phyloP scores from a whole-genome alignment of 2,329 filamentous ascomycete genomes.

The Fusarium sp. region DNA sequence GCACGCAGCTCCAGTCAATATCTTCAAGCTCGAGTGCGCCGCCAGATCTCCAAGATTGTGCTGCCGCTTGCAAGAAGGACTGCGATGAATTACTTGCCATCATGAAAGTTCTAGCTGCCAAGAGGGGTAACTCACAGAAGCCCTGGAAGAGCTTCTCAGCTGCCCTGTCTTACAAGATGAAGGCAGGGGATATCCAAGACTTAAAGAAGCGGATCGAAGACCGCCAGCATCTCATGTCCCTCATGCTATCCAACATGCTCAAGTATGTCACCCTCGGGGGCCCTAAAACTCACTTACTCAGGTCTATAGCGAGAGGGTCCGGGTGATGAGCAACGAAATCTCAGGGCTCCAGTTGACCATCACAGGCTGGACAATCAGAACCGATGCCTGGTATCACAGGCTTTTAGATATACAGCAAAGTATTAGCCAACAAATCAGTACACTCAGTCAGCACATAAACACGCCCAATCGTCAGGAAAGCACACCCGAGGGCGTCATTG shows the following conservation, averaged over 20 bases:
- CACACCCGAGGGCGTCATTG: background rate
- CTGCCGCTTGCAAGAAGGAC: background rate
- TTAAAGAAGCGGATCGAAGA: background rate
- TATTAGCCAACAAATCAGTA: background rate
- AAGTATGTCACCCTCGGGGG: background rate
- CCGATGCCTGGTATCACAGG: background rate
- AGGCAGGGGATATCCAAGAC: background rate
- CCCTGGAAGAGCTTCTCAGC: background rate
- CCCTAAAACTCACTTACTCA: background rate
- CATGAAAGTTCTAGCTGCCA: background rate
- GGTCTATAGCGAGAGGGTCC: background rate
- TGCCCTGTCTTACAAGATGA: background rate
- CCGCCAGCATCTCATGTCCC: background rate
- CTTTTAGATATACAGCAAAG: background rate
- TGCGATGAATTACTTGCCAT: background rate
- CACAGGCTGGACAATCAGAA: background rate
- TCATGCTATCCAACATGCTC: background rate
- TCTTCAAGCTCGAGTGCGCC: background rate
- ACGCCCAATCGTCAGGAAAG: background rate
- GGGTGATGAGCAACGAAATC: background rate
- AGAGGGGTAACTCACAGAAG: background rate
- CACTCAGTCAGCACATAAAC: background rate
- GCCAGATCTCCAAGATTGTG: background rate
- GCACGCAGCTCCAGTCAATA: background rate
- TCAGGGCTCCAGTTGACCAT: background rate